phyloP scores from a whole-genome alignment of 352 stramenopile genomes.

The Pythium apleroticum region DNA sequence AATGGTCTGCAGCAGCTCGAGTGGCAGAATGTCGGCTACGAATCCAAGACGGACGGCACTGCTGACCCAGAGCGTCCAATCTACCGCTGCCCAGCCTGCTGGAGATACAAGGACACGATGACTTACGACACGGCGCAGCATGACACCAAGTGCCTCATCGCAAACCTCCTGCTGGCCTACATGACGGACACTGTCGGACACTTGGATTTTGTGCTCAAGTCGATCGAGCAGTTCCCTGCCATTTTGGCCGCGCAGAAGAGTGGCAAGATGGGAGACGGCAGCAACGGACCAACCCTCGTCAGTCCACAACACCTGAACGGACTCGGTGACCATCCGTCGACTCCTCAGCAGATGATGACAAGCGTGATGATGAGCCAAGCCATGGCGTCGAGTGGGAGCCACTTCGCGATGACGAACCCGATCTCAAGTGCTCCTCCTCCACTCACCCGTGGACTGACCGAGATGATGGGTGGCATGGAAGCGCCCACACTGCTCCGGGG shows the following conservation, averaged over 20 bases:
- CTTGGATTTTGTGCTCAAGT: slow-evolving; percentile 77
- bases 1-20: slow-evolving; percentile 77
- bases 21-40: slow-evolving; percentile 80
- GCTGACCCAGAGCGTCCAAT: slow-evolving; percentile 74
- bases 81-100: slow-evolving; percentile 81
- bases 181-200: slow-evolving; percentile 77
- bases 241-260: slow-evolving; percentile 60
- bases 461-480: slow-evolving; percentile 75
- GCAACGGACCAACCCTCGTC: slow-evolving; percentile 18
- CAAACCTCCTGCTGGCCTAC: slow-evolving; percentile 79
- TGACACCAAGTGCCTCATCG: slow-evolving; percentile 83
- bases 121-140: slow-evolving; percentile 82
- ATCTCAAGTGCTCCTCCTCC: slow-evolving; percentile 34
- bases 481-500: slow-evolving; percentile 71
- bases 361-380: slow-evolving; percentile 71
- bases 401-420: slow-evolving; percentile 55
- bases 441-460: slow-evolving; percentile 41
- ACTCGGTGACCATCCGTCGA: slow-evolving; percentile 32
- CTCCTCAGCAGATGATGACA: slow-evolving; percentile 51
- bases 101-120: slow-evolving; percentile 85
- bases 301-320: slow-evolving; percentile 40
- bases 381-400: slow-evolving; percentile 40
- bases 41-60: slow-evolving; percentile 69
- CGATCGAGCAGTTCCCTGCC: slow-evolving; percentile 68
- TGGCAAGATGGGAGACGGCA: slow-evolving; percentile 32